phyloP scores from a whole-genome alignment of 805 yeast genomes.

The Kluyveromyces wickerhamii region DNA sequence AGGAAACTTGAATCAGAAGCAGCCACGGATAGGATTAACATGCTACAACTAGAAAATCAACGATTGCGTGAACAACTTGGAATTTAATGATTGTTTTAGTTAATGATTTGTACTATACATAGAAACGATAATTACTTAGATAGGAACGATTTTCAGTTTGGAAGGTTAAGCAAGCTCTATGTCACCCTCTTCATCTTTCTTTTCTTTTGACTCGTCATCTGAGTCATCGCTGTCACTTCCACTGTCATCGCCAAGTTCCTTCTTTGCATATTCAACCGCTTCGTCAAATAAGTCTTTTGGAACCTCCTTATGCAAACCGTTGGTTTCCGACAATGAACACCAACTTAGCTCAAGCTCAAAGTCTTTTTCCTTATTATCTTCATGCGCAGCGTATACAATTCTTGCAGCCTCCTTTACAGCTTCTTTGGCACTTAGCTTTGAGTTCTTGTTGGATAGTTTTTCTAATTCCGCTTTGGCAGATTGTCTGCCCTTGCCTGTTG shows the following conservation, averaged over 20 bases:
- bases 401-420: slow-evolving; percentile 93
- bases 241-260: slow-evolving; percentile 44
- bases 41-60: slow-evolving; percentile 48
- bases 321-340: slow-evolving; percentile 70
- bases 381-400: slow-evolving; percentile 90
- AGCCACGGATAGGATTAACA: slow-evolving; percentile 42
- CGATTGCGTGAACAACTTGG: slow-evolving; percentile 8
- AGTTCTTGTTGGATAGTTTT: slow-evolving; percentile 44
- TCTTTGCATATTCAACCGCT: slow-evolving; percentile 78
- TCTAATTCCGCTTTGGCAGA: slow-evolving; percentile 96
- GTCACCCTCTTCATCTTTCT: slow-evolving; percentile 16
- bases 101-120: slow-evolving; percentile 4
- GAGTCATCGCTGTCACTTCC: slow-evolving; percentile 16
- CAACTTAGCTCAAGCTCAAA: slow-evolving; percentile 92
- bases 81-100: neutral
- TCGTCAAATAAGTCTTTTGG: slow-evolving; percentile 74
- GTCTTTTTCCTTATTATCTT: slow-evolving; percentile 95
- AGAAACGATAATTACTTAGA: too few relatives aligned
- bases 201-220: slow-evolving; percentile 19
- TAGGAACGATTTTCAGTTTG: neutral
- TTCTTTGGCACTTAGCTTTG: slow-evolving; percentile 53
- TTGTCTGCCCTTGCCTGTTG: slow-evolving; percentile 97
- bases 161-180: slow-evolving; percentile 13
- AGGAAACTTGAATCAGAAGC: slow-evolving; percentile 53
- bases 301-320: slow-evolving; percentile 70